These are phyloP conservation scores for Poronia punctata DNA, from an alignment of 495 filamentous ascomycete species.

Conservation along the genomic window DNA sequence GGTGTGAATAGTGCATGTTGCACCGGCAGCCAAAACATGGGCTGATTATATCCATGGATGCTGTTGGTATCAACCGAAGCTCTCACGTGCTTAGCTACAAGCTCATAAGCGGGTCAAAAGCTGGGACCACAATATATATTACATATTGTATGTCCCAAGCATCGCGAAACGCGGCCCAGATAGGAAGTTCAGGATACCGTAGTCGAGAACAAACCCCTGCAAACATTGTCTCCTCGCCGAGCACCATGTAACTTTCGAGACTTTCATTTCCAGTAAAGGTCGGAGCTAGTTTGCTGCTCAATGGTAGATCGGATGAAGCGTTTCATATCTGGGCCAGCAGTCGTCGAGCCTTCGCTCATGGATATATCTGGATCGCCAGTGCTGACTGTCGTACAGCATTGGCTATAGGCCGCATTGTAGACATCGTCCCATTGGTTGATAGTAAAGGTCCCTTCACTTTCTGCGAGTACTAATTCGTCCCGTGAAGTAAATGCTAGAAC, in stretches of 20 bases:
- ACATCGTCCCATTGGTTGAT: slow-evolving; percentile 70
- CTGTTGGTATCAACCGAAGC: neutral
- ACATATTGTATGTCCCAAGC: too few species aligned
- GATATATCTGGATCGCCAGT: slow-evolving; percentile 34
- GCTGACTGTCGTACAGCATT: slow-evolving; percentile 49
- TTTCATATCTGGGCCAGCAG: slow-evolving; percentile 39
- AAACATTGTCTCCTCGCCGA: too few species aligned
- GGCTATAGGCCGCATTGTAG: slow-evolving; percentile 53
- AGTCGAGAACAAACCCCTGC: too few species aligned
- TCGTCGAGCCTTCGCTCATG: slow-evolving; percentile 33
- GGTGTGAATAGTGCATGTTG: too few species aligned
- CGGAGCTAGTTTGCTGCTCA: slow-evolving; percentile 48
- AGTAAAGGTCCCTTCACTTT: slow-evolving; percentile 76
- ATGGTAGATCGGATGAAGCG: slow-evolving; percentile 59
- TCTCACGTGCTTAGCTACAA: too few species aligned
- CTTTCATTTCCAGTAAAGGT: slow-evolving; percentile 57
- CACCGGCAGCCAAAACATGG: neutral
- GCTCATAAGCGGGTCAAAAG: too few species aligned
- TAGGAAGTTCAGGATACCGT: slow-evolving; percentile 4
- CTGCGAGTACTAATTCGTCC: slow-evolving; percentile 65
- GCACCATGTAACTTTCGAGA: too few species aligned
- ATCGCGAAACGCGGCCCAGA: slow-evolving; percentile 9
- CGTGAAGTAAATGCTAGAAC: slow-evolving; percentile 71
- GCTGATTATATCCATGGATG: neutral
- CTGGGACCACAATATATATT: too few species aligned